Percentiles rank a stretch among this genome's conserved stretches.
phyloP scores from a whole-genome alignment of 163 green algal species.

The Chlamydomonas reinhardtii region DNA sequence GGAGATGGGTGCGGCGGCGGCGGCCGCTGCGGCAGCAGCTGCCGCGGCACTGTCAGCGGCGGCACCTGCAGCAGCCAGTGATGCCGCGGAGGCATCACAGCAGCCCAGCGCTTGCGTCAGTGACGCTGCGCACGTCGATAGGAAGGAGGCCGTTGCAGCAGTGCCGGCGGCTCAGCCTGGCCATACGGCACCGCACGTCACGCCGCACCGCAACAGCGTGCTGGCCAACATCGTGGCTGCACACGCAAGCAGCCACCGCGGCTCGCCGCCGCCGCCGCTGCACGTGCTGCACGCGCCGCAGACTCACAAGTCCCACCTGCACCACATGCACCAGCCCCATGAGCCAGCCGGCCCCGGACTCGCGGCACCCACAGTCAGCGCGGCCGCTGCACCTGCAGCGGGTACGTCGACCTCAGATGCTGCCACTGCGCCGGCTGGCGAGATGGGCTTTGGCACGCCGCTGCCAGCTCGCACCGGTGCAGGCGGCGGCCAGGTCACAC shows the following conservation, averaged over 20 bases:
- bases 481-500: background rate
- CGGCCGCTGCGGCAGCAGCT: background rate
- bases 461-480: background rate
- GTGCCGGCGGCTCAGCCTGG: background rate
- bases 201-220: background rate
- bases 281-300: background rate
- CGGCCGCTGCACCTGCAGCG: no score
- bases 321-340: background rate
- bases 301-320: background rate
- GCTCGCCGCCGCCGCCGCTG: constrained; percentile 27
- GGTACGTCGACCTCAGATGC: background rate
- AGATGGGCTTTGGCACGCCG: constrained; percentile 8
- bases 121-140: no score
- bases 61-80: background rate
- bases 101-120: background rate
- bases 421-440: background rate
- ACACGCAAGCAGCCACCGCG: constrained; percentile 24
- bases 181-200: no score
- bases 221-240: background rate
- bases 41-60: background rate
- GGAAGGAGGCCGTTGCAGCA: no score
- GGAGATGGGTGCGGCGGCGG: background rate
- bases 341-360: background rate
- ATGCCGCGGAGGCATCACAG: no score
- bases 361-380: background rate